Conservation (phyloP, 306 rosid species). For the Dalbergia cochinchinensis region DNA sequence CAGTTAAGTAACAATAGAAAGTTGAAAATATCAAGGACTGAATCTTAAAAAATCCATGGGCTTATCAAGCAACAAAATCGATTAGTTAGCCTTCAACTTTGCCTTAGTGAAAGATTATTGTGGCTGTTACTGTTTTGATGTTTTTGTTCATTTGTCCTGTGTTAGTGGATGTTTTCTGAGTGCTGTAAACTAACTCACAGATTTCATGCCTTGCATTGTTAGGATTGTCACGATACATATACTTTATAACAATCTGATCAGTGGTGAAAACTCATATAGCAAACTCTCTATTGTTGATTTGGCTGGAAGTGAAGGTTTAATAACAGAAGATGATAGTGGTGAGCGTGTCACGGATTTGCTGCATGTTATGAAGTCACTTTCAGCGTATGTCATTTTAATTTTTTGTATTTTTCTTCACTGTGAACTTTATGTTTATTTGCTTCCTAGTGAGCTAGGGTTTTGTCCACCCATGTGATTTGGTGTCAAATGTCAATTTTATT, state of each 20-base stretch:
- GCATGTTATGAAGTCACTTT: slow-evolving; percentile 92
- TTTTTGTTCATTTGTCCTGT: slow-evolving; percentile 4
- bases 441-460: neutral
- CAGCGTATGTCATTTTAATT: slow-evolving; percentile 74
- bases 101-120: neutral
- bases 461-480: slow-evolving; percentile 8
- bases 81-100: slow-evolving; percentile 4
- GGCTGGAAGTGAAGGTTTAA: slow-evolving; percentile 91
- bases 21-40: neutral
- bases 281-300: slow-evolving; percentile 84
- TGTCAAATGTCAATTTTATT: neutral
- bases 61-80: neutral
- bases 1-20: slow-evolving; percentile 26
- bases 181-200: slow-evolving; percentile 36
- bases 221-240: slow-evolving; percentile 76
- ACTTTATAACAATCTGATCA: slow-evolving; percentile 70
- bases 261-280: slow-evolving; percentile 75
- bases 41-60: neutral
- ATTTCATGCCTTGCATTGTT: slow-evolving; percentile 52
- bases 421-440: slow-evolving; percentile 16
- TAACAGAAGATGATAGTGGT: slow-evolving; percentile 80
- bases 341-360: slow-evolving; percentile 84
- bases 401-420: neutral
- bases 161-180: neutral
- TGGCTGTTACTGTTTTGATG: slow-evolving; percentile 23